Base-by-base conservation (phyloP, 164 flowering plant genomes). In the Kalanchoe fedtschenkoi region DNA sequence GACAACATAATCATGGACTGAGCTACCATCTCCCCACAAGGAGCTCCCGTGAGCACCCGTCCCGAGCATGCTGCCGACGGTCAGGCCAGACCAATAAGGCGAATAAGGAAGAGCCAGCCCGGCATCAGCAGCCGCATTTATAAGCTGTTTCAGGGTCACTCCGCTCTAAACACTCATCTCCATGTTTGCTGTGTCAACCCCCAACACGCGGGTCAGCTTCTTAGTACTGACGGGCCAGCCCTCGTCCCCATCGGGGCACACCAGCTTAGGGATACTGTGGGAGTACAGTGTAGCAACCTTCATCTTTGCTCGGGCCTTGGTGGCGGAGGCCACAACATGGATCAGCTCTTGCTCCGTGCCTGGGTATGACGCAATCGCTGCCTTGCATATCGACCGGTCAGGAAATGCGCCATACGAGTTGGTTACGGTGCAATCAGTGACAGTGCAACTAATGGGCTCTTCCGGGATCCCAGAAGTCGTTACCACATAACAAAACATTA, bases 1-100 rank as follows among this genome's bases (percentile, higher is more conserved):
- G n/a, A n/a, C n/a, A n/a, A n/a, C n/a, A n/a, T n/a, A n/a, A n/a
- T 88, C 91, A 66, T 85, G 91, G 11, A 82, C 81, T 0, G 85
- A 30, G 65, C 89, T 85, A 13, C 95, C 91, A 15, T 47, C 70
- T 0, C 80, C 80, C 89, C 87, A 83, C 60, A 87, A 54, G 0
- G 87, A 54, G 76, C 95, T 88, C 0, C 95, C 95, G 62, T 88
- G 95, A 0, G 95, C 87, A 10, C 89, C 95, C 0, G 86, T 88
- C 0, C 78, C 77, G 29, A 85, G 32, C 4, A 88, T 30, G 2
- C 95, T 91, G 1, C 91, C 95, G 0, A 83, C 60, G 0, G 91
- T 83, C 64, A 88, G 51, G 0, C 95, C 96, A 86, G 85, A 85
- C 91, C 89, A 88, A 35, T 88, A 85, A 0, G 96, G 96, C 1